Evolutionary conservation across 1,284 basidiomycete genomes (phyloP).

Genomic region (Grifola frondosa): DNA sequence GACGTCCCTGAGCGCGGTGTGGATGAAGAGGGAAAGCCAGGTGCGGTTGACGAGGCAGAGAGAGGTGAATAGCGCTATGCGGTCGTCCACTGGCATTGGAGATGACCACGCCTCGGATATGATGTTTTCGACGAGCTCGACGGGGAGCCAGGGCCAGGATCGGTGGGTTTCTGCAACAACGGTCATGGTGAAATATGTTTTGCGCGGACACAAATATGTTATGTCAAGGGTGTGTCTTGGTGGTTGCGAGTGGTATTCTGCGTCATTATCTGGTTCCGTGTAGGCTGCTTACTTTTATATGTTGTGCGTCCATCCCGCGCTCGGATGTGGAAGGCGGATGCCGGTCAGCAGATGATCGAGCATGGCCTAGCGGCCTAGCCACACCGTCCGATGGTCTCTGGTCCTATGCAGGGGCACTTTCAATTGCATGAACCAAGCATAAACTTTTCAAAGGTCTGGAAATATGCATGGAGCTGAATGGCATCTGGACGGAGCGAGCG

Average conservation of each 20-base stretch:
- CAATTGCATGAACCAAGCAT: no score
- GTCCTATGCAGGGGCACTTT: no score
- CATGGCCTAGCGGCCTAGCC: no score
- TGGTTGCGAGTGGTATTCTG: background rate
- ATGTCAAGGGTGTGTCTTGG: no score
- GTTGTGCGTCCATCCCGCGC: background rate
- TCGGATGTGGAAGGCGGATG: background rate
- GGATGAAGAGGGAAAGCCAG: slow-evolving; percentile 31
- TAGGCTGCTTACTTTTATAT: background rate
- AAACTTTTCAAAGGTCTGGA: no score
- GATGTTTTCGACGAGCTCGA: slow-evolving; percentile 38
- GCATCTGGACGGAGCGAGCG: no score
- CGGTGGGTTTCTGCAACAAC: background rate
- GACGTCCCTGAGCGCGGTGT: slow-evolving; percentile 32
- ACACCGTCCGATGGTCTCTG: no score
- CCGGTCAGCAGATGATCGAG: no score
- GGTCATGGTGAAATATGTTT: background rate
- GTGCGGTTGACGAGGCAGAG: slow-evolving; percentile 33
- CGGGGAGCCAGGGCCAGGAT: slow-evolving; percentile 26
- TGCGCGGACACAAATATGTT: background rate
- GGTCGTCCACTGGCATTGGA: slow-evolving; percentile 29
- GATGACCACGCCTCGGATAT: slow-evolving; percentile 34
- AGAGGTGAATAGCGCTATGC: slow-evolving; percentile 32
- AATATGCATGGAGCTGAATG: no score
- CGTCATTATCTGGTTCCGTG: background rate